These are phyloP conservation scores for Euphorbia tirucalli DNA, from an alignment of 345 rosid genomes.

Conservation along the genomic window DNA sequence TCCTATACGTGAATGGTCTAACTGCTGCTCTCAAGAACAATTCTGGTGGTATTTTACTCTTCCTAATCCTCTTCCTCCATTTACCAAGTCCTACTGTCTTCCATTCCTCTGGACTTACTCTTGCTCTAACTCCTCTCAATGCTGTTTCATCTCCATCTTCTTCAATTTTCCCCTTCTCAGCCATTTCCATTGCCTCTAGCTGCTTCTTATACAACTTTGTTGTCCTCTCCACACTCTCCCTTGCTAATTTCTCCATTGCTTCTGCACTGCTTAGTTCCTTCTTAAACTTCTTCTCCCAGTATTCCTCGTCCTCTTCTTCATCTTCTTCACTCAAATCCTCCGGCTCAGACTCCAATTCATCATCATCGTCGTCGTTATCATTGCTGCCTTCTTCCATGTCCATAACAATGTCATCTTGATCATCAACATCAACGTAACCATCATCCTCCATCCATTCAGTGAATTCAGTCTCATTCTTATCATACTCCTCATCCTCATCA, in stretches of 20 bases:
- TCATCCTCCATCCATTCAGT: slow-evolving; percentile 66
- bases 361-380: slow-evolving; percentile 23
- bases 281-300: slow-evolving; percentile 71
- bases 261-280: slow-evolving; percentile 62
- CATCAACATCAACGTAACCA: slow-evolving; percentile 38
- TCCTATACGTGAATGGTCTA: slow-evolving; percentile 81
- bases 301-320: slow-evolving; percentile 31
- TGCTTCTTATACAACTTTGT: slow-evolving; percentile 51
- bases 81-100: slow-evolving; percentile 63
- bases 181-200: slow-evolving; percentile 39
- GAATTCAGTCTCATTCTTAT: slow-evolving; percentile 39
- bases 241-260: slow-evolving; percentile 72
- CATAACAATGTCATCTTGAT: slow-evolving; percentile 36
- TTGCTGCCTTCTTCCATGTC: slow-evolving; percentile 36
- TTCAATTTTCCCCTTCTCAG: slow-evolving; percentile 19
- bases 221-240: slow-evolving; percentile 50
- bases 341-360: slow-evolving; percentile 18
- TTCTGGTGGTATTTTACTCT: slow-evolving; percentile 79
- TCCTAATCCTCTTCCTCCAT: slow-evolving; percentile 72
- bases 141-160: slow-evolving; percentile 66
- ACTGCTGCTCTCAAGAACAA: slow-evolving; percentile 78
- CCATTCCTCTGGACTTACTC: slow-evolving; percentile 82
- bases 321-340: slow-evolving; percentile 37
- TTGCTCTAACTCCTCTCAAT: slow-evolving; percentile 65
- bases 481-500: slow-evolving; percentile 55